A percentile compares a stretch with the other conserved stretches of the same genome.
phyloP scores from a whole-genome alignment of 805 yeast species.

The Pichia sporocuriosa region DNA sequence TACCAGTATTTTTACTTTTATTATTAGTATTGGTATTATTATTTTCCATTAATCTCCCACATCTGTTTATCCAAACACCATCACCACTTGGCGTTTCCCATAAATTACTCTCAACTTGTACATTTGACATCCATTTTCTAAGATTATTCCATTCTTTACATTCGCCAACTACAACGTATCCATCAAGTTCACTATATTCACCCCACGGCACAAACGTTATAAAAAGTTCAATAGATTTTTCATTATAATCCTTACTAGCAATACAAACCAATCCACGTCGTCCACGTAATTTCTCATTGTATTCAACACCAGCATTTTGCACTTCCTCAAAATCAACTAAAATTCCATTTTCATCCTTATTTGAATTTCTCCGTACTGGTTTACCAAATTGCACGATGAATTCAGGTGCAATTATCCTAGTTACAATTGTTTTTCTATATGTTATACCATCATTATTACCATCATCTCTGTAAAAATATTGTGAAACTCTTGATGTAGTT shows the following conservation, averaged over 20 bases:
- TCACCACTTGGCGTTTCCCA: constrained; percentile 11
- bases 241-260: constrained; percentile 7
- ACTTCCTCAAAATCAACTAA: constrained; percentile 12
- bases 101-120: constrained; percentile 15
- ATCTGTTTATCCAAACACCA: constrained; percentile 18
- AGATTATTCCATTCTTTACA: constrained; percentile 12
- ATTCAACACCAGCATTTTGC: background rate
- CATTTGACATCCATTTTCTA: constrained; percentile 5
- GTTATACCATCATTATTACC: background rate
- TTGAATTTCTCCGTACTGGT: constrained; percentile 11
- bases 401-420: constrained; percentile 27
- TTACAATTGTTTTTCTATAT: constrained; percentile 17
- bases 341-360: background rate
- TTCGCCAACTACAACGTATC: constrained; percentile 23
- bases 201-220: constrained; percentile 19
- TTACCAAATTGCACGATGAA: constrained; percentile 23
- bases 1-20: background rate
- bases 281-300: background rate
- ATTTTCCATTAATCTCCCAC: constrained; percentile 18
- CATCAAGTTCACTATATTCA: constrained; percentile 11
- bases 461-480: background rate
- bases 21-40: background rate
- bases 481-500: constrained; percentile 1
- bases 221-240: constrained; percentile 21
- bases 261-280: constrained; percentile 16